Evolutionary conservation across 768 basidiomycete genomes (phyloP).

Genomic region (Trametes elegans): DNA sequence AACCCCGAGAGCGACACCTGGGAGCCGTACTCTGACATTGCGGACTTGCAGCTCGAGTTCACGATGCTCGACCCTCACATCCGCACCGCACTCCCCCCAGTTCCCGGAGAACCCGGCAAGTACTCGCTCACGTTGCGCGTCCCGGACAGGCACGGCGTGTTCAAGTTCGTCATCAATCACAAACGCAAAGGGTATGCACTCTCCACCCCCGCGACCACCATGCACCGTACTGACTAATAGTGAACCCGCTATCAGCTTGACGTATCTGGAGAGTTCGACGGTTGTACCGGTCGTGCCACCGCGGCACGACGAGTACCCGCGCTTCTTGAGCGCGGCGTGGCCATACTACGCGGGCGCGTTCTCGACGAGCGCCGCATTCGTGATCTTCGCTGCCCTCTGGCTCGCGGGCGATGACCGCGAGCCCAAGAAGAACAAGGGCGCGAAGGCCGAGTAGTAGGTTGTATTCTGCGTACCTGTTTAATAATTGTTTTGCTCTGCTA

Average conservation of each 20-base stretch:
- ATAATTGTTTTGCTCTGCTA: neutral
- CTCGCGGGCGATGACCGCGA: constrained; percentile 77
- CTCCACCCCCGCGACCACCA: neutral
- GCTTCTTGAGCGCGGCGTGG: constrained; percentile 94
- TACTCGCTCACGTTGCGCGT: constrained; percentile 85
- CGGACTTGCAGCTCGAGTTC: constrained; percentile 91
- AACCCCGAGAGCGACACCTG: constrained; percentile 55
- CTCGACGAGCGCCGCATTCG: constrained; percentile 82
- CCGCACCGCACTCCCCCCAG: constrained; percentile 70
- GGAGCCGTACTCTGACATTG: constrained; percentile 67
- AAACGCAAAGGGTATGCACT: constrained; percentile 78
- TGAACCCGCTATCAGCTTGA: constrained; percentile 46
- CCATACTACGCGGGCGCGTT: constrained; percentile 93
- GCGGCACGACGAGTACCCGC: constrained; percentile 91
- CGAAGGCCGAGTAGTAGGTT: constrained; percentile 25
- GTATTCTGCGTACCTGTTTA: neutral
- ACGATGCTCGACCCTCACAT: constrained; percentile 99
- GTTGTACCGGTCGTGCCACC: constrained; percentile 90
- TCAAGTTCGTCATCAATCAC: constrained; percentile 93
- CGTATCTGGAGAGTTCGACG: constrained; percentile 69
- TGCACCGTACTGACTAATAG: neutral
- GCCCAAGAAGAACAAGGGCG: constrained; percentile 44
- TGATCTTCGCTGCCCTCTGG: constrained; percentile 87
- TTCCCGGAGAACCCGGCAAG: constrained; percentile 53
- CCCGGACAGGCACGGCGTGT: constrained; percentile 96